phyloP scores from a whole-genome alignment of 75 land plant genomes.

The Adiantum capillusveneris region DNA sequence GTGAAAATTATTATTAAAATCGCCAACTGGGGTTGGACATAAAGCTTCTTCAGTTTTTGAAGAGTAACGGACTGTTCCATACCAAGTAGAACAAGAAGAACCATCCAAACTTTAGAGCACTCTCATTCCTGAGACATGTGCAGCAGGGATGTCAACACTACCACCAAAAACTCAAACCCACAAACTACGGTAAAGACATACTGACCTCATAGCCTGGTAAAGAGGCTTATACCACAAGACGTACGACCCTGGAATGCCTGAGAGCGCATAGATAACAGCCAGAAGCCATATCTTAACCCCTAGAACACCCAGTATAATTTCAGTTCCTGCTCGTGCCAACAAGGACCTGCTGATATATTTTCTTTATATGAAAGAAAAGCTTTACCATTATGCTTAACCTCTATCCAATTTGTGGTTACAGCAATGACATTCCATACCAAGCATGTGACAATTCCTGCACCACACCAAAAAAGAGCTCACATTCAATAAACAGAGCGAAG shows the following conservation, averaged over 20 bases:
- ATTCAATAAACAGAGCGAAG: not conserved
- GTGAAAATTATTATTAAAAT: not conserved
- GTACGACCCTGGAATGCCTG: constrained; percentile 79
- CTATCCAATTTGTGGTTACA: constrained; percentile 79
- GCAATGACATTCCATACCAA: constrained; percentile 79
- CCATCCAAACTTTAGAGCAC: constrained; percentile 85
- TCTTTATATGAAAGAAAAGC: too few relatives aligned
- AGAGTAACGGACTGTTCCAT: too few relatives aligned
- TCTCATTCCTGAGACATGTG: constrained; percentile 54
- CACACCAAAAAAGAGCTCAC: not conserved
- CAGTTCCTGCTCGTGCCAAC: too few relatives aligned
- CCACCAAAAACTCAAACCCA: not conserved
- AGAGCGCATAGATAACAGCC: constrained; percentile 62
- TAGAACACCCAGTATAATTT: constrained; percentile 18
- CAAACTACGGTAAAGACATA: not conserved
- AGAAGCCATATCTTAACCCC: constrained; percentile 80
- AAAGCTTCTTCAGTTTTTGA: too few relatives aligned
- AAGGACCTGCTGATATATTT: too few relatives aligned
- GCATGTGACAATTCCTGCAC: constrained; percentile 67
- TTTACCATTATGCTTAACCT: constrained; percentile 44
- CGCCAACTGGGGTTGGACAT: not conserved
- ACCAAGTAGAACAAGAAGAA: constrained; percentile 80
- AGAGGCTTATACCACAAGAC: constrained; percentile 92
- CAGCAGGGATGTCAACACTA: not conserved
- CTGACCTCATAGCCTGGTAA: constrained; percentile 88